Evolutionary conservation across 192 early-diverging fungal genomes (phyloP).

Genomic region (Piromyces sp.): DNA sequence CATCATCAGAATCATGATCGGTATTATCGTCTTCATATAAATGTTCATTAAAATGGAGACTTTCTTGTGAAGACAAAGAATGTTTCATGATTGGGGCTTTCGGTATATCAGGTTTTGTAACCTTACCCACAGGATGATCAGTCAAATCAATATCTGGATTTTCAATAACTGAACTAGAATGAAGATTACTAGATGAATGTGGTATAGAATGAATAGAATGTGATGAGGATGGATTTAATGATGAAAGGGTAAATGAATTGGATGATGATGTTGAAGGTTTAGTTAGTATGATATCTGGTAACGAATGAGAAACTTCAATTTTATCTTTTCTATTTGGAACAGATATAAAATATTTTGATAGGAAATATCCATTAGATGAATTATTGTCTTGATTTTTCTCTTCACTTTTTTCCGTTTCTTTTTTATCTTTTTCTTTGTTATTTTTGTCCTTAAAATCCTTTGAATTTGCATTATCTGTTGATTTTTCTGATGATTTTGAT

Average conservation of each 20-base stretch:
- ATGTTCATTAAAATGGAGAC: background rate
- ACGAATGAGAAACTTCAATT: background rate
- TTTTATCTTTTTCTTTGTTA: too few relatives aligned
- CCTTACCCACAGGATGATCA: background rate
- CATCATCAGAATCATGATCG: background rate
- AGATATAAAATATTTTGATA: background rate
- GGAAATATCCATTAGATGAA: background rate
- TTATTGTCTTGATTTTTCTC: background rate
- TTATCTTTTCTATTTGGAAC: background rate
- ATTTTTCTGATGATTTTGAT: background rate
- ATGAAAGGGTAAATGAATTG: background rate
- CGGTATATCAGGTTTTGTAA: background rate
- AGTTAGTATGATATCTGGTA: background rate
- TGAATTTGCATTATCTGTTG: too few relatives aligned
- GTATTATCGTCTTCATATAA: background rate
- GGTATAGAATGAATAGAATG: background rate
- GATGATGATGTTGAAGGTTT: background rate
- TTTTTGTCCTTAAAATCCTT: too few relatives aligned
- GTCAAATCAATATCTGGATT: background rate
- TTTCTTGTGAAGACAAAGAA: background rate
- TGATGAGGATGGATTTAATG: background rate
- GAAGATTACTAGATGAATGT: background rate
- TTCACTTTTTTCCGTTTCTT: background rate
- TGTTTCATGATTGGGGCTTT: background rate
- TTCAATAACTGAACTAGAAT: background rate